Percentiles rank a stretch among this genome's conserved stretches.
Evolutionary conservation across 2,329 filamentous ascomycete species (phyloP).

Genomic region (Aotearoamyces nothofagi): DNA sequence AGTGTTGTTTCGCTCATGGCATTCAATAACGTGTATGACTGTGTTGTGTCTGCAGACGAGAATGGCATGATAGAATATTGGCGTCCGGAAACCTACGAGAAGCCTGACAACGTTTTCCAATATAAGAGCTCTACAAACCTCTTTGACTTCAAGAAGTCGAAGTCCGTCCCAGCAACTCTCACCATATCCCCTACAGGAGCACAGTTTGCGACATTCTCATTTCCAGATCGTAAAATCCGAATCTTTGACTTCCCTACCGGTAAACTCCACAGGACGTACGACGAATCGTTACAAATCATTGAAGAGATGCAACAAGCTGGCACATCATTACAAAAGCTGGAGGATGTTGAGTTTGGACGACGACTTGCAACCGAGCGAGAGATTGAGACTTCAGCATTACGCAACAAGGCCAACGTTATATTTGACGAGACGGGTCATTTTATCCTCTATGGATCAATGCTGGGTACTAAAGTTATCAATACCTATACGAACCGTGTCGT

Average conservation of each 20-base stretch:
- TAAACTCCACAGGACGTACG: slow-evolving; percentile 83
- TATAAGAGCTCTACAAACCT: slow-evolving; percentile 89
- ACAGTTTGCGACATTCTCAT: slow-evolving; percentile 77
- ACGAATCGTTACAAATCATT: slow-evolving; percentile 79
- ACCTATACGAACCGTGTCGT: slow-evolving; percentile 87
- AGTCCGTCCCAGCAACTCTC: slow-evolving; percentile 67
- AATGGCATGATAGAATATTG: slow-evolving; percentile 96
- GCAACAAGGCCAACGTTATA: slow-evolving; percentile 65
- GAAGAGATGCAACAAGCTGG: slow-evolving; percentile 96
- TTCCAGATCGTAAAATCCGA: slow-evolving; percentile 85
- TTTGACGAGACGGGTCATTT: slow-evolving; percentile 97
- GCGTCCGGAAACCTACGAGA: slow-evolving; percentile 73
- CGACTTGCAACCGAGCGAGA: slow-evolving; percentile 77
- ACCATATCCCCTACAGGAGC: slow-evolving; percentile 75
- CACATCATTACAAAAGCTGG: slow-evolving; percentile 64
- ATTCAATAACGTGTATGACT: slow-evolving; percentile 81
- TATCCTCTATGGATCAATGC: slow-evolving; percentile 81
- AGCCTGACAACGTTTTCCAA: slow-evolving; percentile 80
- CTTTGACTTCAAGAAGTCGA: slow-evolving; percentile 95
- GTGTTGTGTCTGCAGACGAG: slow-evolving; percentile 79
- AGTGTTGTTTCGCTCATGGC: slow-evolving; percentile 70
- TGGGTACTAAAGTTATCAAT: slow-evolving; percentile 91
- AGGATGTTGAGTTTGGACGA: slow-evolving; percentile 84
- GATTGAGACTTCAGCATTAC: slow-evolving; percentile 53
- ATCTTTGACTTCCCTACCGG: slow-evolving; percentile 85